Evolutionary conservation across 805 yeast genomes (phyloP), one percentile per base, ranked within the genome.

Genomic region (Jamesozyma jinghongensis): DNA sequence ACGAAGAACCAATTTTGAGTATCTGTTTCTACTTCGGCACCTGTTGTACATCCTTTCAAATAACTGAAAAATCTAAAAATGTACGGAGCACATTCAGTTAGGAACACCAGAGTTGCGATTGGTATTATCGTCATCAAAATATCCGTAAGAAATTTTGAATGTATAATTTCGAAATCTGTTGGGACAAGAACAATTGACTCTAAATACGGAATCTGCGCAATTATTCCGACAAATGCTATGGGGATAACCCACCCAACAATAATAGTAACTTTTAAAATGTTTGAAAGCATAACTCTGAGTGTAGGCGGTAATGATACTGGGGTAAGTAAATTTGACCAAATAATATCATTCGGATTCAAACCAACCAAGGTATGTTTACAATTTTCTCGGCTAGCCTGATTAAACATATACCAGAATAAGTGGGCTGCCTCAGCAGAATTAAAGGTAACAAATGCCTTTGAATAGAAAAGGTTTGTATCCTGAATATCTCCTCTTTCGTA

Each of bases 171-270:
- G 75, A 82, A 75, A 1, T 66, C 56, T 1, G 67, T 55, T 36
- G 81, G 62, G 5, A 36, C 18, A 10, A 43, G 17, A 2, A 41
- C 22, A 3, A 37, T 22, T 19, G 71, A 68, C 0, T 81, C 71
- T 36, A 84, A 56, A 45, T 77, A 72, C 0, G 88, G 85, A 3
- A 80, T 65, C 50, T 86, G 95, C 0, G 94, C 76, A 0, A 87
- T 62, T 25, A 85, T 62, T 0, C 90, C 87, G 14, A 85, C 77
- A 43, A 83, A 69, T 0, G 94, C 85, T 1, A 86, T 90, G 0
- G 96, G 96, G 1, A 86, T 59, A 1, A 85, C 84, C 80, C 94
- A 87, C 1, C 75, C 73, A 16, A 75, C 45, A 4, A 81, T 77
- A 1, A 85, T 62, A 1, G 68, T 44, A 7, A 75, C 56, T 40